Base-by-base conservation (phyloP, 768 basidiomycete genomes). In the Lactarius hatsudake region DNA sequence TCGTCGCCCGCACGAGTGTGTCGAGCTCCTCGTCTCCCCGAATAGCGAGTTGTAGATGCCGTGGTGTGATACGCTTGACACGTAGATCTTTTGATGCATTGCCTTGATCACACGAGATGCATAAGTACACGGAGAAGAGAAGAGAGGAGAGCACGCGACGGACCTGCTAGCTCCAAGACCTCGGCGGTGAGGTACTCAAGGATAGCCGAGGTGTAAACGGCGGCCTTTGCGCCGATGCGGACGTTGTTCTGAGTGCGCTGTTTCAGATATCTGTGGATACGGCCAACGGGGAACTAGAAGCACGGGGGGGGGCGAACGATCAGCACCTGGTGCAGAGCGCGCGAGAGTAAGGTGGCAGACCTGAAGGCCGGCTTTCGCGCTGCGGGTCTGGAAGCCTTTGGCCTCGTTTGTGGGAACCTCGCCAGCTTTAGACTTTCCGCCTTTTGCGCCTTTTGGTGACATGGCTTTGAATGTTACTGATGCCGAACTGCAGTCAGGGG, bases 11-110 rank as follows among this genome's bases (percentile, higher is more conserved):
- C 34, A 98, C 94, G 66, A 98, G 87, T 20, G 87, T 90, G 75
- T 98, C 96, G 20, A 98, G 88, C 75, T 98, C 96, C 77, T 98
- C 95, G 77, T 98, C 96, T 40, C 96, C 96, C 68, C 95, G 90
- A 71, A 98, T 98, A 34, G 96, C 96, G 34, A 97, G 86, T 77
- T 98, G 96, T 71, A 98, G 78, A 79, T 98, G 96, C 0, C 94
- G 36, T 13, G 36, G 36, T 13, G 36, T 96, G 76, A 98, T 96
- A 77, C 96, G 93, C 78, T 97, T 98, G 56, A 96, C 94, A 59
- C 91, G 87, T 26, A 97, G 85, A 80, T 98, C 96, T 75, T 97
- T 96, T 2, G 96, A 96, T 32, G 96, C 96, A 76, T 98, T 98
- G 28, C 96, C 95, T 96, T 67, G 18, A n/a, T 6, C 53, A 9